Conservation (phyloP, 208 protist genomes). For the Acanthamoeba sp. region DNA sequence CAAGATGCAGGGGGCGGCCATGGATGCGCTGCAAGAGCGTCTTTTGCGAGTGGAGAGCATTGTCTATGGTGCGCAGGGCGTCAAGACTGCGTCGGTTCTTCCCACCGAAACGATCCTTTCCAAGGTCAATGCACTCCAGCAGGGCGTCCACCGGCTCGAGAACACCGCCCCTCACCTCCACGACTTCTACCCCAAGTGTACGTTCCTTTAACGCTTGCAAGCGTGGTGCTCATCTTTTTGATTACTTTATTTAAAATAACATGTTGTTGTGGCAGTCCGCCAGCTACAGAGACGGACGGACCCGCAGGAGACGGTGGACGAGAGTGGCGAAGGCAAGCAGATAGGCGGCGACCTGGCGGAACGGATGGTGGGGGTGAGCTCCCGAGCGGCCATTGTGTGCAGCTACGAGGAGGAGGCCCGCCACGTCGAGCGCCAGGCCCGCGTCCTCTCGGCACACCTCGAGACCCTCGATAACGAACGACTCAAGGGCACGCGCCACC, state of each 20-base stretch:
- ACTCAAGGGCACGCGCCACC: neutral
- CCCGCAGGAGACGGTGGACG: neutral
- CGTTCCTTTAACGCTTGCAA: neutral
- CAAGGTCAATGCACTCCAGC: neutral
- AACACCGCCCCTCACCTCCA: conserved; percentile 37
- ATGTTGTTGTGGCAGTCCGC: neutral
- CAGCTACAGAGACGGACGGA: neutral
- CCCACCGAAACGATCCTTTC: conserved; percentile 16
- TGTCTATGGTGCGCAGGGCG: neutral
- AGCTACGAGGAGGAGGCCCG: conserved; percentile 40
- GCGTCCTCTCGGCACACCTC: conserved; percentile 11
- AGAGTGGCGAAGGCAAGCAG: neutral
- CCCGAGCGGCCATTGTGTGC: conserved; percentile 50
- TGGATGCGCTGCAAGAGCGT: conserved; percentile 49
- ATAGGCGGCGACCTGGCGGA: neutral
- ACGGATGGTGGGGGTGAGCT: neutral
- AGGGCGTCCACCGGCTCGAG: neutral
- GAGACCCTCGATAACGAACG: conserved; percentile 52
- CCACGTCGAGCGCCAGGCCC: neutral
- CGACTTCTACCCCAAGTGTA: conserved; percentile 59
- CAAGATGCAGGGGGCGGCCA: neutral
- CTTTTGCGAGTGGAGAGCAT: neutral
- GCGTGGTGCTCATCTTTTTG: neutral
- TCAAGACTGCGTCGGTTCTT: neutral
- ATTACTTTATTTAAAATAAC: neutral